Evolutionary conservation across 2,329 filamentous ascomycete genomes (phyloP).

Genomic region (Verticillium nonalfalfae): DNA sequence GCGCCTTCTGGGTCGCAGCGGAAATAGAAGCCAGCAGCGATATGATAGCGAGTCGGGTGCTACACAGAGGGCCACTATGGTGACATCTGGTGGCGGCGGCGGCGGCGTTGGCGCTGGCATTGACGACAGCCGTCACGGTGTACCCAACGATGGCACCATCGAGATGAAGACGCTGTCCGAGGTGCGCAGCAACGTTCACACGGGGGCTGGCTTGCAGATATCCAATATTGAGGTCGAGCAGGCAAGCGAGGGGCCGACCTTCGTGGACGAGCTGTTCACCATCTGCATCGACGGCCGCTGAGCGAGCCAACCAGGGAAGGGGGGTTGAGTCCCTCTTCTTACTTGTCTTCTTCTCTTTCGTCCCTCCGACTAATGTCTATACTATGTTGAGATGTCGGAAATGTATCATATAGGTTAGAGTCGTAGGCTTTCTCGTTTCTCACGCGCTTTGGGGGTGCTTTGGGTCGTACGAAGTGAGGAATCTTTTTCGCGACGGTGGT

Average conservation of each 20-base stretch:
- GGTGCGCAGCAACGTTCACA: conserved; percentile 12
- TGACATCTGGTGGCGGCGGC: background rate
- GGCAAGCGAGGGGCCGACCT: conserved; percentile 26
- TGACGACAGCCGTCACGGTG: conserved; percentile 3
- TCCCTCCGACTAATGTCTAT: background rate
- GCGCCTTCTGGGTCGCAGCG: background rate
- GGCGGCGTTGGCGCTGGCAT: background rate
- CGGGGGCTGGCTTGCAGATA: conserved; percentile 15
- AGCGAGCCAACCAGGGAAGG: background rate
- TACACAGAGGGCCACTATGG: conserved; percentile 7
- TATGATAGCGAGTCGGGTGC: background rate
- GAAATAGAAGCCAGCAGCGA: conserved; percentile 8
- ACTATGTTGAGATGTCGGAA: background rate
- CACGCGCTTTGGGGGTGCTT: background rate
- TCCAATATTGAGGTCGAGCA: conserved; percentile 27
- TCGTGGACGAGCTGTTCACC: conserved; percentile 37
- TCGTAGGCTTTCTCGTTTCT: background rate
- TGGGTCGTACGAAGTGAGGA: background rate
- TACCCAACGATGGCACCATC: conserved; percentile 9
- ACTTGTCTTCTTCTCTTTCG: background rate
- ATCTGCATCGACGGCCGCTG: conserved; percentile 13
- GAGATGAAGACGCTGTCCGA: conserved; percentile 19
- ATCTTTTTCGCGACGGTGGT: background rate
- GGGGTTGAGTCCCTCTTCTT: background rate
- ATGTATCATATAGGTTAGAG: background rate